A percentile compares a stretch with the other conserved stretches of the same genome.
These are phyloP conservation scores for Alternaria dauci DNA, from an alignment of 2,329 filamentous ascomycete genomes.

Conservation along the genomic window DNA sequence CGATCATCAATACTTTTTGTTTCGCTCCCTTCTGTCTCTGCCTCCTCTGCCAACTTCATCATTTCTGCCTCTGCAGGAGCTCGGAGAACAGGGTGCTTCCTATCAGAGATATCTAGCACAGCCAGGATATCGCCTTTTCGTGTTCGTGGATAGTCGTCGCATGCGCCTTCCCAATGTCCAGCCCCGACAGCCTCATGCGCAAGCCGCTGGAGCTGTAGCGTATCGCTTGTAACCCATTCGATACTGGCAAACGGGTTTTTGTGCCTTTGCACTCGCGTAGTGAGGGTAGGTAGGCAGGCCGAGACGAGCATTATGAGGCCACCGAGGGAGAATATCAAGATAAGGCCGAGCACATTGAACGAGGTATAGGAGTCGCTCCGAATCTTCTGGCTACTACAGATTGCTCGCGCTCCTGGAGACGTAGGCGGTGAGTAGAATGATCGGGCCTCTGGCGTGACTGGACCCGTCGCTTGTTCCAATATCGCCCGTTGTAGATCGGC, in stretches of 20 bases:
- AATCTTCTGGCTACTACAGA: slow-evolving; percentile 36
- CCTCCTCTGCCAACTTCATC: not conserved
- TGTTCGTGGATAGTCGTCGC: slow-evolving; percentile 11
- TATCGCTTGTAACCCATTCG: slow-evolving; percentile 24
- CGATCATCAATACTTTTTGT: not conserved
- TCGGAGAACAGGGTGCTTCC: slow-evolving; percentile 5
- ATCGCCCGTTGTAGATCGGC: too few relatives aligned
- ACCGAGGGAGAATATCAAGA: slow-evolving; percentile 26
- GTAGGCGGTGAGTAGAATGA: not conserved
- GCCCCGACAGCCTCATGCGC: slow-evolving; percentile 30
- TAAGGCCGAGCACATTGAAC: slow-evolving; percentile 33
- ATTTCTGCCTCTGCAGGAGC: not conserved
- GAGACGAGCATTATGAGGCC: slow-evolving; percentile 23
- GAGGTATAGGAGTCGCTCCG: slow-evolving; percentile 26
- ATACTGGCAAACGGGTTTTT: slow-evolving; percentile 11
- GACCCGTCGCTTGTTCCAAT: too few relatives aligned
- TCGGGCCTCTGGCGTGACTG: too few relatives aligned
- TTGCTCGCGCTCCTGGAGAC: slow-evolving; percentile 11
- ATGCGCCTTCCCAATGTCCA: slow-evolving; percentile 12
- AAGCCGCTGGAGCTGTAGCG: slow-evolving; percentile 33
- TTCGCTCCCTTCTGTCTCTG: too few relatives aligned
- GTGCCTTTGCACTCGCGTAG: slow-evolving; percentile 4
- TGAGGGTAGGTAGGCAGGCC: not conserved
- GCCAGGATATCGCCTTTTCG: slow-evolving; percentile 11
- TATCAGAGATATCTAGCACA: slow-evolving; percentile 5